Percentiles rank a stretch among this genome's conserved stretches.
phyloP scores from a whole-genome alignment of 2,329 filamentous ascomycete genomes.

The Xylariaceae sp. region DNA sequence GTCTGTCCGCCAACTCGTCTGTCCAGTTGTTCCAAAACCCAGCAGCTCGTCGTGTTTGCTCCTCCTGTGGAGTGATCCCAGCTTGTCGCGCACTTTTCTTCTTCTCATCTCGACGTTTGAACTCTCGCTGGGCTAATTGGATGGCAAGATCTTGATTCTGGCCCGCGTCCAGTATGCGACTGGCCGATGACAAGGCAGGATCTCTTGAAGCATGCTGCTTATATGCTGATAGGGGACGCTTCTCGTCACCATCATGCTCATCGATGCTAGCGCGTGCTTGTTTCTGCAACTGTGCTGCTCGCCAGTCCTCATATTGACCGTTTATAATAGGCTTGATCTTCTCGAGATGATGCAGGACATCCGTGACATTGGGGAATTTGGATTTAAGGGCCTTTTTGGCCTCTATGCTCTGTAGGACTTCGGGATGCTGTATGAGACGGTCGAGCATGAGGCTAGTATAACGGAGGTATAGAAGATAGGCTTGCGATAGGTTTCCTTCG shows the following conservation, averaged over 20 bases:
- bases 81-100: conserved; percentile 55
- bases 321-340: conserved; percentile 74
- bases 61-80: conserved; percentile 54
- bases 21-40: conserved; percentile 44
- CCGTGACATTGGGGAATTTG: conserved; percentile 46
- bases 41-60: conserved; percentile 48
- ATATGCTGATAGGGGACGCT: conserved; percentile 33
- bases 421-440: conserved; percentile 70
- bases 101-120: conserved; percentile 61
- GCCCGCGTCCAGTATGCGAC: conserved; percentile 62
- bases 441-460: conserved; percentile 82
- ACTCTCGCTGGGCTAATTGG: conserved; percentile 68
- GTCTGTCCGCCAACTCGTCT: conserved; percentile 27
- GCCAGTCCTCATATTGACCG: conserved; percentile 65
- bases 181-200: conserved; percentile 51
- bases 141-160: conserved; percentile 74
- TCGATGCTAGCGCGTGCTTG: conserved; percentile 23
- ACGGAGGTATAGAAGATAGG: conserved; percentile 87
- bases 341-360: conserved; percentile 69
- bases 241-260: conserved; percentile 6
- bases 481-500: conserved; percentile 81
- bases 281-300: conserved; percentile 46
- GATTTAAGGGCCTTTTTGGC: conserved; percentile 59
- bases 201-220: conserved; percentile 52
- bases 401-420: conserved; percentile 59